Evolutionary conservation across 306 rosid genomes (phyloP), one percentile per base, ranked within the genome.

Genomic region (Fragaria iinumae): DNA sequence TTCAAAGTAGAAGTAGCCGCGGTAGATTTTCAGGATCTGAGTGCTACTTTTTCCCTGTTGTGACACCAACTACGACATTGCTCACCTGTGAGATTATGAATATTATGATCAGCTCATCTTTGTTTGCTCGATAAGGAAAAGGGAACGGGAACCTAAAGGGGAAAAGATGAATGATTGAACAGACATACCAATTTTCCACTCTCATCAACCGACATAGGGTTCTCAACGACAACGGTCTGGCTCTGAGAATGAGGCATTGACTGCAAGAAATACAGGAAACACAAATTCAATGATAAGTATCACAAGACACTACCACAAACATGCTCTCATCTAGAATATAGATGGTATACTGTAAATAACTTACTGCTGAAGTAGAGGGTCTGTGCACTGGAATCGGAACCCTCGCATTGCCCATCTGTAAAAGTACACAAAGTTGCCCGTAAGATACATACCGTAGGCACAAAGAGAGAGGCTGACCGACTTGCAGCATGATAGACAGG

Each of bases 181-280:
- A 3, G 21, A 77, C 76, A 83, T 85, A 94, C 98, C 98, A 92
- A 84, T 87, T 94, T 94, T 63, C 98, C 98, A 79, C 95, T 94
- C 80, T 95, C 93, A 29, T 94, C 95, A 32, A 90, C 88, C 18
- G 98, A 84, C 98, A 90, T 94, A 5, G 98, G 98, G 90, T 94
- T 94, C 90, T 94, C 98, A 43, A 94, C 96, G 21, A 94, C 96
- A 21, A 94, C 96, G 44, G 98, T 94, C 83, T 94, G 98, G 84
- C 87, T 86, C 86, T 89, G 98, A 75, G 89, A 80, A 57, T 81
- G 85, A 55, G 88, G 87, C 84, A 85, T 77, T 16, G 89, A 74
- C 89, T 88, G 90, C 82, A 69, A 67, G 43, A 66, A 76, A 60
- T 55, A 60, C 80, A 85, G 77, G 52, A 77, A 73, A 69, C 41